These are phyloP conservation scores for Trypanosoma mega DNA, from an alignment of 208 protist genomes.

Conservation along the genomic window DNA sequence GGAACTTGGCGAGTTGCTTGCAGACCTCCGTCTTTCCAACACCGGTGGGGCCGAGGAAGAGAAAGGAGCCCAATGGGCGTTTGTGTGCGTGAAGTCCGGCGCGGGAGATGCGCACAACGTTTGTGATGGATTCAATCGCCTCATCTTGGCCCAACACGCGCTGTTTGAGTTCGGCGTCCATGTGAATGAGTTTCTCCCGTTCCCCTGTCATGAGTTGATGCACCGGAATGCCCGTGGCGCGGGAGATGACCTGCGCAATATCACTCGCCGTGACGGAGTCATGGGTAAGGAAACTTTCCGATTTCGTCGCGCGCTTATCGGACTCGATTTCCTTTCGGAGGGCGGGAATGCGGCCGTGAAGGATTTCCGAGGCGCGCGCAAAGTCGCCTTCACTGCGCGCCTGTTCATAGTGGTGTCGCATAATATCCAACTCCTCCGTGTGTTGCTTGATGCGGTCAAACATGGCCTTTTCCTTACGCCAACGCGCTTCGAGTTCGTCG, in stretches of 20 bases:
- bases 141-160: conserved; percentile 96
- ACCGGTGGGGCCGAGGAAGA: conserved; percentile 97
- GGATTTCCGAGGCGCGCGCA: conserved; percentile 74
- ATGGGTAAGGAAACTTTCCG: conserved; percentile 94
- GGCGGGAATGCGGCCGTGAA: conserved; percentile 72
- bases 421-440: conserved; percentile 87
- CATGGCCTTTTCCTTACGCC: conserved; percentile 83
- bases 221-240: conserved; percentile 98
- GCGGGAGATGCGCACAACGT: conserved; percentile 95
- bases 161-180: conserved; percentile 86
- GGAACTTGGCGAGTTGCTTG: conserved; percentile 93
- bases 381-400: conserved; percentile 78
- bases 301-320: conserved; percentile 86
- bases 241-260: conserved; percentile 95
- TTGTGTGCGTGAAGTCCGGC: conserved; percentile 90
- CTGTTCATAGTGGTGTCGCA: conserved; percentile 82
- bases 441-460: conserved; percentile 92
- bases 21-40: conserved; percentile 97
- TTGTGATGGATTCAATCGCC: conserved; percentile 94
- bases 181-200: conserved; percentile 87
- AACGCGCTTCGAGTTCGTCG: conserved; percentile 77
- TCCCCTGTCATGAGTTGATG: conserved; percentile 86
- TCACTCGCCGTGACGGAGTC: conserved; percentile 92
- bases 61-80: conserved; percentile 94
- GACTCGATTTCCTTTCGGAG: conserved; percentile 86